A percentile compares a stretch with the other conserved stretches of the same genome.
phyloP scores from a whole-genome alignment of 352 stramenopile species.

The Phytophthora sojae region DNA sequence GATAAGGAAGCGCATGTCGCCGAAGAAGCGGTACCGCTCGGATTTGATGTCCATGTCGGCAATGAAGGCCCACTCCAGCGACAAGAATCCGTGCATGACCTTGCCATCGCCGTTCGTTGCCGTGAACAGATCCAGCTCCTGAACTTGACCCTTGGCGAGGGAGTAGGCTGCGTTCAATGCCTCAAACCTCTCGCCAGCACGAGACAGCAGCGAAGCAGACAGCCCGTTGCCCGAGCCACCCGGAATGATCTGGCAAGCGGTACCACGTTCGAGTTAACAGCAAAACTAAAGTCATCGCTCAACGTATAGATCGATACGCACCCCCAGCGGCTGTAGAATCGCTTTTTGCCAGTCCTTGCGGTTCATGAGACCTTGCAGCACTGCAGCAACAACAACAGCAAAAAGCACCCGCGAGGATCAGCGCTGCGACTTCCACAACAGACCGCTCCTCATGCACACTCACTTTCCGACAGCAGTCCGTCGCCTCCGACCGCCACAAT shows the following conservation, averaged over 20 bases:
- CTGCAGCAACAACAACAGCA: conserved; percentile 30
- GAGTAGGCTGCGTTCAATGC: conserved; percentile 67
- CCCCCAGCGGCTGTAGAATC: conserved; percentile 57
- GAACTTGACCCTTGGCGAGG: conserved; percentile 66
- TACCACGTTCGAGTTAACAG: conserved; percentile 3
- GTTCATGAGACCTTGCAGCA: conserved; percentile 78
- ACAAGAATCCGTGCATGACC: conserved; percentile 82
- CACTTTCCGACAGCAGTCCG: conserved; percentile 74
- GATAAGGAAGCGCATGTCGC: conserved; percentile 65
- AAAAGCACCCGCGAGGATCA: conserved; percentile 11
- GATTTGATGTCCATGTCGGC: conserved; percentile 82
- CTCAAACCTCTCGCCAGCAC: conserved; percentile 55
- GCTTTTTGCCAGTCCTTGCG: conserved; percentile 68
- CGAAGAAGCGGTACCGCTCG: conserved; percentile 66
- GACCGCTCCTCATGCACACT: conserved; percentile 14
- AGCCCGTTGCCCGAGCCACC: conserved; percentile 77
- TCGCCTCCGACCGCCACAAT: conserved; percentile 75
- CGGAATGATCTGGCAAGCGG: conserved; percentile 44
- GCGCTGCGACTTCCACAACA: not conserved
- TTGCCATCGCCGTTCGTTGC: conserved; percentile 54
- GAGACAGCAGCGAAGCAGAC: conserved; percentile 57
- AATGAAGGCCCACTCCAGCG: conserved; percentile 87
- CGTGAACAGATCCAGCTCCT: conserved; percentile 75
- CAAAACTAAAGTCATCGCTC: not conserved
- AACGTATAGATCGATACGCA: conserved; percentile 24